Evolutionary conservation across 2,329 filamentous ascomycete species (phyloP), one percentile per base, ranked within the genome.

Genomic region (Penicillium sp.): DNA sequence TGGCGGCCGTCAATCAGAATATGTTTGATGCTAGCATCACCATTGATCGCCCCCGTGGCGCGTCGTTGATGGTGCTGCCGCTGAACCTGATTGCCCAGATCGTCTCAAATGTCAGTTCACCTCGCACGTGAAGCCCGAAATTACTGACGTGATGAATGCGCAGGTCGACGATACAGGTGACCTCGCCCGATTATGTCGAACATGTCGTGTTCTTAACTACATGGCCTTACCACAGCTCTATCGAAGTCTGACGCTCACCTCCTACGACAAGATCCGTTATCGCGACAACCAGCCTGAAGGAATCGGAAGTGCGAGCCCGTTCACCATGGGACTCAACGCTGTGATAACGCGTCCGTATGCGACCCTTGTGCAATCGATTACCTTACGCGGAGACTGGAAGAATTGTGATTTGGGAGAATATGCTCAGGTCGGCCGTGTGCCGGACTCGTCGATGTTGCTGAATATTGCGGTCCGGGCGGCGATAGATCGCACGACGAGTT

Each of bases 391-490:
- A 22, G 76, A 83, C 25, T 86, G 82, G 82, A 77, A 77, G 51
- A 84, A 85, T 63, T 72, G 77, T 49, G 82, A 83, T 50, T 63
- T 82, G 22, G 81, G 85, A 50, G 83, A 86, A 58, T 81, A 84
- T 68, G 79, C 81, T 53, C 80, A 79, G 49, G 73, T 76, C 44
- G 84, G 84, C 0, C 75, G 83, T 35, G 81, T 87, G 51, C 82
- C 84, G n/a, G 84, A 87, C 70, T 84, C 81, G 43, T 81, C 79
- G 35, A 86, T 87, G 82, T 79, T 87, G 76, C 72, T 87, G 64
- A 85, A 85, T 66, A 82, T 85, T 48, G 77, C 81, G 2, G 74
- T 85, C 49, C 79, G 84, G 54, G 82, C 82, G 2, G 83, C 82
- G 1, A 72, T 85, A 31, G 83, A 86, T 68, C 80, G 77, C 67